Conservation (phyloP, 2,329 filamentous ascomycete genomes). For the Colletotrichum viniferum region DNA sequence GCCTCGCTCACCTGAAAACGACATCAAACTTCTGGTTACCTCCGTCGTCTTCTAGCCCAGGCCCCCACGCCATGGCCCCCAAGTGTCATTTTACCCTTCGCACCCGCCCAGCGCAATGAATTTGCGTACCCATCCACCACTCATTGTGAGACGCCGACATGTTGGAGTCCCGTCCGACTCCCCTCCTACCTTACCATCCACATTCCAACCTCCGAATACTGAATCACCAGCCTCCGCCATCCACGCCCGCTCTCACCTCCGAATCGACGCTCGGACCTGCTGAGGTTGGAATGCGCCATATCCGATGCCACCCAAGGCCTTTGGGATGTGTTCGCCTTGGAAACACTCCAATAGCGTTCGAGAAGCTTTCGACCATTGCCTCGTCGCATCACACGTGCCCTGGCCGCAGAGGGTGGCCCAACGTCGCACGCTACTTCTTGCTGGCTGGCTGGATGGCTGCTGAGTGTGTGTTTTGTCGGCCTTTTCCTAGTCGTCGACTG, state of each 20-base stretch:
- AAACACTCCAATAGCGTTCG: neutral
- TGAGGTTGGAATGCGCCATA: neutral
- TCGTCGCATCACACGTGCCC: neutral
- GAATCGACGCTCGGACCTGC: neutral
- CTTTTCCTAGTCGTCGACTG: neutral
- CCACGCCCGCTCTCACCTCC: neutral
- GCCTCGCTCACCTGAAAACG: neutral
- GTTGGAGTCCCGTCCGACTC: neutral
- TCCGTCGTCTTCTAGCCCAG: neutral
- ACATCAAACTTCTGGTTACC: constrained; percentile 2
- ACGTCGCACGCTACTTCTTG: neutral
- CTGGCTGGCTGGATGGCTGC: neutral
- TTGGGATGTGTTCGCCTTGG: neutral
- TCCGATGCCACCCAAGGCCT: neutral
- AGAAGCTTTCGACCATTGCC: neutral
- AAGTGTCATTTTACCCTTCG: neutral
- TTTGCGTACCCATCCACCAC: neutral
- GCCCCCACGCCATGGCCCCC: constrained; percentile 11
- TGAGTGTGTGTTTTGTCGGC: neutral
- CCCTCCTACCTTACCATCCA: neutral
- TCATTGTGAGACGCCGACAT: constrained; percentile 7
- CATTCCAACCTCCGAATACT: neutral
- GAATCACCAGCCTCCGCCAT: neutral
- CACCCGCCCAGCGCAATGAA: neutral
- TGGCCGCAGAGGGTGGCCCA: neutral